Base-by-base conservation (phyloP, 441 rosid genomes). In the Adansonia rubrostipa region DNA sequence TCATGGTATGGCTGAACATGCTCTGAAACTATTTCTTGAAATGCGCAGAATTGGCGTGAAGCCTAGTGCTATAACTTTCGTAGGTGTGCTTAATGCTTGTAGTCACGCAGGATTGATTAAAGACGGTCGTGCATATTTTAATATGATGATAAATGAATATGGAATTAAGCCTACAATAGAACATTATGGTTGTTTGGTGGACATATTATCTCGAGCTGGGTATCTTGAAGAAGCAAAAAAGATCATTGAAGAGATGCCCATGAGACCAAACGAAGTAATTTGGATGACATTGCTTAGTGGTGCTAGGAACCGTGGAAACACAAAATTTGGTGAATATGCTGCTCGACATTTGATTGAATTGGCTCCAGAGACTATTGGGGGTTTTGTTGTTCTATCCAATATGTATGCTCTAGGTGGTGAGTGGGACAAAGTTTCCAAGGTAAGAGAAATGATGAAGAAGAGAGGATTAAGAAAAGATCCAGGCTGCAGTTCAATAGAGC, bases 171-270 rank as follows among this genome's bases (percentile, higher is more conserved):
- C 81, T 24, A 67, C 81, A 9, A 71, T 83, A n/a, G 87, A 85
- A 78, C 89, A 87, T 79, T 87, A 83, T 24, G 89, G 92, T 66
- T 89, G 92, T 82, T 42, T 87, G 80, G 85, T 89, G 14, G 92
- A 87, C 65, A 82, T 82, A 9, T 71, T 87, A 60, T 89, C 89
- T 56, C 80, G 90, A 83, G 86, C 83, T 10, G 90, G 92, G 9
- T 60, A 73, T 64, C 80, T 86, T 56, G 86, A 80, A 78, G 89
- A 87, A 80, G 90, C 90, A 54, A 89, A 86, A 78, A 64, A 63
- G 2, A 14, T 78, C 33, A 81, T 84, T 24, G 83, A 78, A 33
- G 77, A 77, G 40, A 87, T 87, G 90, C 84, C 84, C 13, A 77
- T 86, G 79, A 79, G 82, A 77, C 87, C 92, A 65, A 87, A 83